Conservation (phyloP, 2,329 filamentous ascomycete species). For the Thermoascus crustaceus region DNA sequence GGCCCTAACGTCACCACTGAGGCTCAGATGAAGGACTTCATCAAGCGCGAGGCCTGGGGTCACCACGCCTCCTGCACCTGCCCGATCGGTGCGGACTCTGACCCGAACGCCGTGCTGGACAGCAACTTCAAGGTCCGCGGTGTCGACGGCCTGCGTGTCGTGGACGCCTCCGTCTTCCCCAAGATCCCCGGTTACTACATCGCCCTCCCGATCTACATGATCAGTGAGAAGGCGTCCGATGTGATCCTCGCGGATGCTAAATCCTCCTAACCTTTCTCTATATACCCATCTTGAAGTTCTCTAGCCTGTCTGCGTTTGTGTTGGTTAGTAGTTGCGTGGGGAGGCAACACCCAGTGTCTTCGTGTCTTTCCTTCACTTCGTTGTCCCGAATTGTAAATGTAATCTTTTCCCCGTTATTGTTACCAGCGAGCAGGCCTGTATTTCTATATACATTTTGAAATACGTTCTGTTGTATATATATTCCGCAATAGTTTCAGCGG, state of each 20-base stretch:
- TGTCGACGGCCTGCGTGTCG: constrained; percentile 49
- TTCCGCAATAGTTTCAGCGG: too few relatives aligned
- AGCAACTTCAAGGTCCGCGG: constrained; percentile 50
- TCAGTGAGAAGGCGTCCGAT: constrained; percentile 55
- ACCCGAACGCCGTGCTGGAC: constrained; percentile 50
- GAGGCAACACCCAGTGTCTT: too few relatives aligned
- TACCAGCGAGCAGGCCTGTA: too few relatives aligned
- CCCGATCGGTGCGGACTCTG: constrained; percentile 47
- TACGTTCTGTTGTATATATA: too few relatives aligned
- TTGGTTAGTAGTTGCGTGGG: too few relatives aligned
- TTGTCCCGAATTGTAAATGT: too few relatives aligned
- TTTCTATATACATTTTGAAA: too few relatives aligned
- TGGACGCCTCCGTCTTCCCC: constrained; percentile 54
- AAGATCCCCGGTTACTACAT: constrained; percentile 49
- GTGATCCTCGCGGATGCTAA: constrained; percentile 35
- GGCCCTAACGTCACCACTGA: constrained; percentile 35
- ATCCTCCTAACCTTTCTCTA: too few relatives aligned
- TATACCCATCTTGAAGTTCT: too few relatives aligned
- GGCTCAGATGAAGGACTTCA: constrained; percentile 40
- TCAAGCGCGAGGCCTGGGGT: constrained; percentile 46
- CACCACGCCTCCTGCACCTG: constrained; percentile 52
- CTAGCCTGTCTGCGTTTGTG: too few relatives aligned
- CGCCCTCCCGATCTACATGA: constrained; percentile 46
- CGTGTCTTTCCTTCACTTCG: too few relatives aligned
- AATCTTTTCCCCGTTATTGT: too few relatives aligned